Percentiles rank a stretch among this genome's conserved stretches.
These are phyloP conservation scores for Claviceps fusiformis DNA, from an alignment of 2,329 filamentous ascomycete species.

Conservation along the genomic window DNA sequence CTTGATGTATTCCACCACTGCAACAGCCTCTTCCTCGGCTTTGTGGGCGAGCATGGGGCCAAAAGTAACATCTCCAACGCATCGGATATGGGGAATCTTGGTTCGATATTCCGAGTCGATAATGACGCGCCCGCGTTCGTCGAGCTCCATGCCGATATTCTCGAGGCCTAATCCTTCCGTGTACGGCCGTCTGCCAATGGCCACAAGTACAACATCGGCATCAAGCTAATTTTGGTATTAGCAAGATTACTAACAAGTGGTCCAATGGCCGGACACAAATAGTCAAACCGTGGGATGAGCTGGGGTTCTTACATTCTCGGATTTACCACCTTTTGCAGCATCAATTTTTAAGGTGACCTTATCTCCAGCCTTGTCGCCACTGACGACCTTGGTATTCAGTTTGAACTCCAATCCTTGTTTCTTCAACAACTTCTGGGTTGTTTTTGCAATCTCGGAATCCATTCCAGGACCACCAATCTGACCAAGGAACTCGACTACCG, in stretches of 20 bases:
- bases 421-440: slow-evolving; percentile 77
- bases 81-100: slow-evolving; percentile 92
- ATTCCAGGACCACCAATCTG: slow-evolving; percentile 97
- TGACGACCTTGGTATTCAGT: slow-evolving; percentile 86
- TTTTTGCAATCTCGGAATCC: slow-evolving; percentile 87
- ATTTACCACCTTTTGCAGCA: slow-evolving; percentile 90
- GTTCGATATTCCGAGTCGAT: slow-evolving; percentile 99
- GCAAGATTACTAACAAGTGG: background rate
- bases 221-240: slow-evolving; percentile 50
- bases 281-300: background rate
- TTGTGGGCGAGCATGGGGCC: slow-evolving; percentile 99
- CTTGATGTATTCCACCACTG: slow-evolving; percentile 91
- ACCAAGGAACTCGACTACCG: slow-evolving; percentile 88
- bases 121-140: slow-evolving; percentile 86
- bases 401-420: slow-evolving; percentile 99
- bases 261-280: background rate
- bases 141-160: slow-evolving; percentile 81
- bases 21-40: slow-evolving; percentile 95
- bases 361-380: slow-evolving; percentile 68
- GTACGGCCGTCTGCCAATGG: slow-evolving; percentile 92
- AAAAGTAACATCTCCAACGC: slow-evolving; percentile 91
- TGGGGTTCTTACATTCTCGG: slow-evolving; percentile 56
- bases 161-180: slow-evolving; percentile 84
- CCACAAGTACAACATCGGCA: slow-evolving; percentile 88
- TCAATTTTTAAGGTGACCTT: slow-evolving; percentile 75